Conservation (phyloP, 805 yeast species). For the Ogataea ramenticola region DNA sequence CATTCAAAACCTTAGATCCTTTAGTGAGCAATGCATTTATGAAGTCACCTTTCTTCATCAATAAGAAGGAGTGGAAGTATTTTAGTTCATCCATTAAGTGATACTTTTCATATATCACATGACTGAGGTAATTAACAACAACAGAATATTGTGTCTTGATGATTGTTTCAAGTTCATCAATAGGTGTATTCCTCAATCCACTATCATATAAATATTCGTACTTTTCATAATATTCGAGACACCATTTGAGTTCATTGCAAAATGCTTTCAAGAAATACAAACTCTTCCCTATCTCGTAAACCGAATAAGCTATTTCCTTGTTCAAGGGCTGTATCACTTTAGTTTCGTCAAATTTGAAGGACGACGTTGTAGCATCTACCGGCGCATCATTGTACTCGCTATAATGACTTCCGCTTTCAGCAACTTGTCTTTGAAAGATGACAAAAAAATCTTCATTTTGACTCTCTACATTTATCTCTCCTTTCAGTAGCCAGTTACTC, state of each 20-base stretch:
- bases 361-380: constrained; percentile 38
- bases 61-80: constrained; percentile 55
- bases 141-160: constrained; percentile 42
- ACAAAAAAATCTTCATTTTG: constrained; percentile 58
- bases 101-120: constrained; percentile 41
- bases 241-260: constrained; percentile 67
- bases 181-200: constrained; percentile 15
- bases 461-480: constrained; percentile 42
- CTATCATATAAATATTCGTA: constrained; percentile 4
- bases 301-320: constrained; percentile 29
- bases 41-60: constrained; percentile 78
- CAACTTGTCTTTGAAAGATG: too few species aligned
- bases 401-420: not conserved
- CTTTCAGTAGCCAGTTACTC: constrained; percentile 62
- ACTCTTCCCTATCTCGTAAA: constrained; percentile 67
- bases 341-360: constrained; percentile 10
- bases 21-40: constrained; percentile 55
- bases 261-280: constrained; percentile 52
- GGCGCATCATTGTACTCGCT: constrained; percentile 3
- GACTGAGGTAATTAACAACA: constrained; percentile 43
- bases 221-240: constrained; percentile 8
- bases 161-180: constrained; percentile 22
- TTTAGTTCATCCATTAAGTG: constrained; percentile 46
- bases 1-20: constrained; percentile 45
- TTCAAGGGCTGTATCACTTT: not conserved